A percentile compares a stretch with the other conserved stretches of the same genome.
These are phyloP conservation scores for Rhizopogon roseolus DNA, from an alignment of 768 basidiomycete genomes.

Conservation along the genomic window DNA sequence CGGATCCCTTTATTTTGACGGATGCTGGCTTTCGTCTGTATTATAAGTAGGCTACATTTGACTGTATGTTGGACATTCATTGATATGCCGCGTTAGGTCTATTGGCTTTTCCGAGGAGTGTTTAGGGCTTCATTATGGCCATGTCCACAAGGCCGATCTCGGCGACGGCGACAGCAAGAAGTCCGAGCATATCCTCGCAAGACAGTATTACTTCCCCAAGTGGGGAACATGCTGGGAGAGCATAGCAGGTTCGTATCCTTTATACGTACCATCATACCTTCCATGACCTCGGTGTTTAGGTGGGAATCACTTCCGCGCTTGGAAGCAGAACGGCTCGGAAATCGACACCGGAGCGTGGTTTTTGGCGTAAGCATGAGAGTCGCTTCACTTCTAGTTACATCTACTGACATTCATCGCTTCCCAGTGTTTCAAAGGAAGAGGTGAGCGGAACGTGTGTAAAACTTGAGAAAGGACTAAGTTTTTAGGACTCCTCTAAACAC, in stretches of 20 bases:
- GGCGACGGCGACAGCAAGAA: conserved; percentile 78
- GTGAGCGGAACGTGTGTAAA: conserved; percentile 20
- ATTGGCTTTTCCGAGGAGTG: conserved; percentile 83
- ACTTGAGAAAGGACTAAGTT: no score
- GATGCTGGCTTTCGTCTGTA: conserved; percentile 67
- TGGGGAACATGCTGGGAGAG: conserved; percentile 91
- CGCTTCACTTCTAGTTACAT: background rate
- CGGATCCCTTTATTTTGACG: conserved; percentile 77
- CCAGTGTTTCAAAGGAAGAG: conserved; percentile 71
- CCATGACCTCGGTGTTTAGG: conserved; percentile 32
- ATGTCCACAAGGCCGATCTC: conserved; percentile 73
- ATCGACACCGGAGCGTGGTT: conserved; percentile 82
- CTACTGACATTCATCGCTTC: conserved; percentile 2
- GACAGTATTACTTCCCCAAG: conserved; percentile 74
- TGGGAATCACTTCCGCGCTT: conserved; percentile 87
- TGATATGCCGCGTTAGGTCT: conserved; percentile 40
- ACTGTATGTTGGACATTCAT: background rate
- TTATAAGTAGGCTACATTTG: conserved; percentile 45
- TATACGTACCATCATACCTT: background rate
- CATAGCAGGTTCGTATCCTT: conserved; percentile 43
- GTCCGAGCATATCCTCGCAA: conserved; percentile 63
- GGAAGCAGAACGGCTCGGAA: conserved; percentile 79
- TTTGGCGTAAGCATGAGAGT: conserved; percentile 50
- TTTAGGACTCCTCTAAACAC: conserved; percentile 49
- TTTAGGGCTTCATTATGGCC: conserved; percentile 71